Percentiles rank a stretch among this genome's conserved stretches.
phyloP scores from a whole-genome alignment of 805 yeast genomes.

The Cyberlindnera lachancei region DNA sequence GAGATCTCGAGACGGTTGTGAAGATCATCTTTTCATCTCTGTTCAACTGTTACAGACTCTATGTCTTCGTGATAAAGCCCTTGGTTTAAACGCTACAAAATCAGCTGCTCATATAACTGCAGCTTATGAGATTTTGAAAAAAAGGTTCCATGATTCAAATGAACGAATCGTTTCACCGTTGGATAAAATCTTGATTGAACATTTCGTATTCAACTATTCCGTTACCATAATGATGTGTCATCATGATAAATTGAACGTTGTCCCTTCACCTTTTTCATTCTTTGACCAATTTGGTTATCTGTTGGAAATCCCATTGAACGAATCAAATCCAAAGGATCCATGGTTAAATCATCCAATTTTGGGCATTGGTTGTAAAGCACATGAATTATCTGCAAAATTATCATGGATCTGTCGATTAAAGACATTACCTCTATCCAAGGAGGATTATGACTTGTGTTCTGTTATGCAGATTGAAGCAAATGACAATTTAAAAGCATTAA shows the following conservation, averaged over 20 bases:
- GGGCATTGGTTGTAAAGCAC: conserved; percentile 14
- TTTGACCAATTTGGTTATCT: conserved; percentile 17
- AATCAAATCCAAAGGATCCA: conserved; percentile 7
- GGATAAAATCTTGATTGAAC: conserved; percentile 18
- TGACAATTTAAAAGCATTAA: conserved; percentile 2
- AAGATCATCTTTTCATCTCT: conserved; percentile 20
- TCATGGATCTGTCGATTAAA: conserved; percentile 19
- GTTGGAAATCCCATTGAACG: conserved; percentile 8
- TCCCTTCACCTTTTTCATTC: conserved; percentile 21
- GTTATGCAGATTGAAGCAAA: conserved; percentile 6
- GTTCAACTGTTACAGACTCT: conserved; percentile 21
- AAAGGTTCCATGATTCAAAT: conserved; percentile 13
- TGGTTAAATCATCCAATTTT: conserved; percentile 21
- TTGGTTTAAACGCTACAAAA: conserved; percentile 21
- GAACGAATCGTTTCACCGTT: conserved; percentile 8
- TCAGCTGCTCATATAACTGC: conserved; percentile 21
- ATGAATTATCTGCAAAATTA: conserved; percentile 15
- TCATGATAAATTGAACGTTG: conserved; percentile 15
- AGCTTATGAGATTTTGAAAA: conserved; percentile 21
- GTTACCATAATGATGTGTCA: conserved; percentile 20
- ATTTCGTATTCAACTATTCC: conserved; percentile 20
- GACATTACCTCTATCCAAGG: conserved; percentile 10
- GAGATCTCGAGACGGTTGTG: conserved; percentile 16
- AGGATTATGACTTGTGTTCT: conserved; percentile 5
- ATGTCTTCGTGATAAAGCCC: conserved; percentile 20